These are phyloP conservation scores for Stemphylium beticola DNA, from an alignment of 2,329 filamentous ascomycete genomes.

Conservation along the genomic window DNA sequence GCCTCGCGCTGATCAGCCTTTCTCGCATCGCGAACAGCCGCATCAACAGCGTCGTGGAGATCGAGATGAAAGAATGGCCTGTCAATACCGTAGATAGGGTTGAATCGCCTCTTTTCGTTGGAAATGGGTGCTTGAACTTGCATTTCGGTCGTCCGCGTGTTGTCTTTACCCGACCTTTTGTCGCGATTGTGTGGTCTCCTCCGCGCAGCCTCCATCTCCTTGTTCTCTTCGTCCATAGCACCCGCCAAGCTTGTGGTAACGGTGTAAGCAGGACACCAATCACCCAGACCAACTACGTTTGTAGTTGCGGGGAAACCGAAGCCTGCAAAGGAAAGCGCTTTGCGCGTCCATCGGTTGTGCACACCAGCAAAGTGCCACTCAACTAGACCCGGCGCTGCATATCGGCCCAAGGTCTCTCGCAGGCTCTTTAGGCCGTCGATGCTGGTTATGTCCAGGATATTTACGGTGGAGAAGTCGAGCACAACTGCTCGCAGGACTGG, in stretches of 20 bases:
- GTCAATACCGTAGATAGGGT: constrained; percentile 29
- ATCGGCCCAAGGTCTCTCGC: constrained; percentile 60
- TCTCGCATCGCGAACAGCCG: constrained; percentile 32
- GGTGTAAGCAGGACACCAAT: constrained; percentile 35
- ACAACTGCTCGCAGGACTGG: constrained; percentile 62
- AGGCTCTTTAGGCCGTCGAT: constrained; percentile 62
- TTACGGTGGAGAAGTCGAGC: constrained; percentile 63
- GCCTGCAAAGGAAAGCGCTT: constrained; percentile 61
- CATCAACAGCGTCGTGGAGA: constrained; percentile 38
- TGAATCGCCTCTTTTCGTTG: neutral
- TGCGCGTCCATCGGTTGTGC: constrained; percentile 62
- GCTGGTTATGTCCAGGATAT: constrained; percentile 63
- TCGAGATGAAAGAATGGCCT: constrained; percentile 41
- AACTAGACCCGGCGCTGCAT: constrained; percentile 50
- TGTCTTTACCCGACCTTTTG: constrained; percentile 13
- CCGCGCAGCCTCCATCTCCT: constrained; percentile 10
- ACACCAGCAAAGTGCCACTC: constrained; percentile 59
- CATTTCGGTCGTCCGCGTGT: neutral
- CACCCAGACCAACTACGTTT: constrained; percentile 9
- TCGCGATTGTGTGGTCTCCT: constrained; percentile 5
- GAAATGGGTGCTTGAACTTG: neutral
- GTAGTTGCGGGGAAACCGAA: constrained; percentile 55
- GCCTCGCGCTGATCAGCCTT: constrained; percentile 17
- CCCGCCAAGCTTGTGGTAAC: constrained; percentile 22
- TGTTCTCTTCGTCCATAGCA: constrained; percentile 24